Base-by-base conservation (phyloP, 345 rosid species). In the Ailanthus altissimus region DNA sequence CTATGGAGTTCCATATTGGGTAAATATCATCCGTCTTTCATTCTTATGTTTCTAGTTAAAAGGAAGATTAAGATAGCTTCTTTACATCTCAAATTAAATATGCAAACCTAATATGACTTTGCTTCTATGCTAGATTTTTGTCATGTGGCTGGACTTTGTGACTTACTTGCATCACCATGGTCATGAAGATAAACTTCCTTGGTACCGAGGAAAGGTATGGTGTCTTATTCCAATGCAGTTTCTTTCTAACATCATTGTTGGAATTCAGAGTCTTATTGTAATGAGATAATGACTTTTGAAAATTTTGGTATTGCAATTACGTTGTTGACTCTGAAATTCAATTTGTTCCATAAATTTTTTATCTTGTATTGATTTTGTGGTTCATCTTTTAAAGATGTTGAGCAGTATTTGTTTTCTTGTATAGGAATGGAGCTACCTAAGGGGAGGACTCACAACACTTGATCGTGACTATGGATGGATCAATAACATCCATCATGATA, bases 161-260 rank as follows among this genome's bases (percentile, higher is more conserved):
- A 89, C 92, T 36, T 89, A 87, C 76, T 60, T 87, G 82, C 90
- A 89, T 70, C 92, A 87, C 82, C 92, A 89, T 42, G 92, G 90
- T 26, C 82, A 84, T 9, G 85, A 83, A 10, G 79, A 72, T 51
- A 89, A 85, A 70, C 85, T 89, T 46, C 92, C 92, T 1, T 89
- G 92, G 92, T 87, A 89, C 67, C 89, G 92, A 0, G 86, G 88
- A 40, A 53, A 84, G 92, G 92, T 89, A 84, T 3, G 54, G 42
- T 23, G 4, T 36, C 58, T 20, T 36, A 4, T 20, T n/a, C 4
- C 11, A n/a, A 47, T 32, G 12, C 45, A 53, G 6, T 16, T 54
- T 54, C 23, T 38, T 18, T 54, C 5, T 5, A 21, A 36, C 49
- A 36, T 18, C 5, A 32, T 74, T 10, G 12, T n/a, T 53, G 8